Conservation (phyloP, 2,329 filamentous ascomycete genomes). For the Aureobasidium lini region DNA sequence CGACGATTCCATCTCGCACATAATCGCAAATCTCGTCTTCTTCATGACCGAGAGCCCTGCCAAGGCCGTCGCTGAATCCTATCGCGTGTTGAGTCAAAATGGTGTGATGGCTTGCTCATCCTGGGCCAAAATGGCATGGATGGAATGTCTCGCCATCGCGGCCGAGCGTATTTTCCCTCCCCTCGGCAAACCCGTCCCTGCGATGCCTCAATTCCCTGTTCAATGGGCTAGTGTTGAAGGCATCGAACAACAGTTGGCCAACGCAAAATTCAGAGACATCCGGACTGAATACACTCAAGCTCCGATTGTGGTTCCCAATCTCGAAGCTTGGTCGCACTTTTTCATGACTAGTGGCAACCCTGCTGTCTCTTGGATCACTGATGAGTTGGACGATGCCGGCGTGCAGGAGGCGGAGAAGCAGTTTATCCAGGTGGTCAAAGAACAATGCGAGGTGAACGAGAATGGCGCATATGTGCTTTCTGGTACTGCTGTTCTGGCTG, state of each 20-base stretch:
- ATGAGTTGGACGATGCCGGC: not conserved
- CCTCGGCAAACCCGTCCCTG: not conserved
- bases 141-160: slow-evolving; percentile 21
- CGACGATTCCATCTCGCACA: slow-evolving; percentile 22
- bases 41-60: slow-evolving; percentile 24
- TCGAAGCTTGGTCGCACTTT: not conserved
- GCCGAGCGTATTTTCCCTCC: slow-evolving; percentile 17
- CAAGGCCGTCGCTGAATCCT: slow-evolving; percentile 21
- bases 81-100: slow-evolving; percentile 20
- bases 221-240: slow-evolving; percentile 20
- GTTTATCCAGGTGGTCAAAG: not conserved
- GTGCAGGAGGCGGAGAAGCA: not conserved
- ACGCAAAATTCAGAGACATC: slow-evolving; percentile 25
- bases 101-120: slow-evolving; percentile 23
- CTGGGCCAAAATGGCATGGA: slow-evolving; percentile 25
- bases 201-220: slow-evolving; percentile 19
- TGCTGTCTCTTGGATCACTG: not conserved
- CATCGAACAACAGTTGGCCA: slow-evolving; percentile 21
- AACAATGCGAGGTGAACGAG: not conserved
- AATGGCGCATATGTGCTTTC: not conserved
- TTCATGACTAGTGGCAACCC: slow-evolving; percentile 1
- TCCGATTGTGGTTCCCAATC: not conserved
- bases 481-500: not conserved
- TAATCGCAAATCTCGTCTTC: slow-evolving; percentile 27
- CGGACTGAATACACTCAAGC: slow-evolving; percentile 17